Conservation (phyloP, 2,329 filamentous ascomycete species). For the Massarina eburnea region DNA sequence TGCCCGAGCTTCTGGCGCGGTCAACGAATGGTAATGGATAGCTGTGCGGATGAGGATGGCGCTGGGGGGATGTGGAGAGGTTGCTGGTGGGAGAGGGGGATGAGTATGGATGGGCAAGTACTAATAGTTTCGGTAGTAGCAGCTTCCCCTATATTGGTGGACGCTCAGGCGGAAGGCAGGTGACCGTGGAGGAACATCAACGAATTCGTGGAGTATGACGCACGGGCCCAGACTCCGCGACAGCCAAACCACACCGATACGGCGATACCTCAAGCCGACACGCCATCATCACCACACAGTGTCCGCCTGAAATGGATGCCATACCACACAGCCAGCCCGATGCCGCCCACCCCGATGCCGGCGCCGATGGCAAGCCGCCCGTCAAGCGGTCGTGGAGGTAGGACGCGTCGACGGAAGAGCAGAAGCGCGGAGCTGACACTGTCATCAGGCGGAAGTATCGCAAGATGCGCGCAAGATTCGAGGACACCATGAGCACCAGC, state of each 20-base stretch:
- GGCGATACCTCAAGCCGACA: neutral
- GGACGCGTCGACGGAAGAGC: slow-evolving; percentile 6
- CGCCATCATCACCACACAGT: slow-evolving; percentile 18
- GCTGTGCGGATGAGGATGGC: slow-evolving; percentile 8
- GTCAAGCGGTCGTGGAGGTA: slow-evolving; percentile 45
- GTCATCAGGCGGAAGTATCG: slow-evolving; percentile 78
- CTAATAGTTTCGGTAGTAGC: neutral
- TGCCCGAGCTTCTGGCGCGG: slow-evolving; percentile 26
- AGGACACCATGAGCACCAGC: slow-evolving; percentile 75
- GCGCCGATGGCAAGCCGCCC: slow-evolving; percentile 26
- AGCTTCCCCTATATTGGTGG: slow-evolving; percentile 1
- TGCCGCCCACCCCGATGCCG: slow-evolving; percentile 5
- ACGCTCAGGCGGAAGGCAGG: slow-evolving; percentile 13
- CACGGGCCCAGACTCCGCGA: no score
- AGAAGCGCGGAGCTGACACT: slow-evolving; percentile 14
- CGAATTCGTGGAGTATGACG: neutral
- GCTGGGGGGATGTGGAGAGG: slow-evolving; percentile 2
- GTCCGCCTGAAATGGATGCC: slow-evolving; percentile 29
- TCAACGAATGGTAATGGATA: slow-evolving; percentile 25
- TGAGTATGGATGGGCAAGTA: slow-evolving; percentile 4
- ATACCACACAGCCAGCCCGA: slow-evolving; percentile 5
- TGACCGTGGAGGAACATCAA: neutral
- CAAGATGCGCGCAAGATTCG: slow-evolving; percentile 81
- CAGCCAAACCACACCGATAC: no score
- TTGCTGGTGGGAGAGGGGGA: slow-evolving; percentile 1